Evolutionary conservation across 768 basidiomycete species (phyloP).

Genomic region (Leccinellum luteum): DNA sequence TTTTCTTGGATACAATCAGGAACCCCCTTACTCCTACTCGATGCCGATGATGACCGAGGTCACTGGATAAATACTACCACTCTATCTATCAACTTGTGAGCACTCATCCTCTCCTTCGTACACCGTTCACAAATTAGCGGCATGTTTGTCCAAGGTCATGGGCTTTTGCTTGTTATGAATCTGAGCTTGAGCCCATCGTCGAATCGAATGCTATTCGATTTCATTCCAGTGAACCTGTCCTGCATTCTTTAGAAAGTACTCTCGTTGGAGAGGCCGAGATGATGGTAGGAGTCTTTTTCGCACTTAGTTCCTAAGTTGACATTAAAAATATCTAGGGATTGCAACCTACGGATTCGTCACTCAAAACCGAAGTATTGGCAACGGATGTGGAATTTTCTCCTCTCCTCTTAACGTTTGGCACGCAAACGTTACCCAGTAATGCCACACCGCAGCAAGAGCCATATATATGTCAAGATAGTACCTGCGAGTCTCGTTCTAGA

Average conservation of each 20-base stretch:
- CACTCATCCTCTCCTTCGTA: background rate
- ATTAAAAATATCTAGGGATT: conserved; percentile 6
- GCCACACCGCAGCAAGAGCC: background rate
- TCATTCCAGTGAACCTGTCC: background rate
- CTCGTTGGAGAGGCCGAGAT: background rate
- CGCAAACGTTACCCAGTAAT: background rate
- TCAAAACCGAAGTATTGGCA: background rate
- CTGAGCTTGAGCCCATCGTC: conserved; percentile 16
- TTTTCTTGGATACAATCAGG: conserved; percentile 29
- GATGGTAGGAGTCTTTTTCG: conserved; percentile 14
- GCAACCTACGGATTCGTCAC: background rate
- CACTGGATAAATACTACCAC: conserved; percentile 20
- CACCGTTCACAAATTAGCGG: background rate
- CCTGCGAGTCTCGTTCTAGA: background rate
- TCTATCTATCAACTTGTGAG: conserved; percentile 24
- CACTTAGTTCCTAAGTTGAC: conserved; percentile 4
- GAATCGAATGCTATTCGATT: background rate
- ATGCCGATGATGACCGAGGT: background rate
- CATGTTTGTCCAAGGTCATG: conserved; percentile 15
- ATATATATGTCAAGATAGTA: background rate
- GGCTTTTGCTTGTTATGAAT: conserved; percentile 22
- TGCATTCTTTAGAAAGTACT: background rate
- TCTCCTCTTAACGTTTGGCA: background rate
- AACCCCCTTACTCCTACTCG: conserved; percentile 25
- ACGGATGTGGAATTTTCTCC: background rate